These are phyloP conservation scores for Pichia kudriavzevii DNA, from an alignment of 1,139 yeast genomes.

Conservation along the genomic window DNA sequence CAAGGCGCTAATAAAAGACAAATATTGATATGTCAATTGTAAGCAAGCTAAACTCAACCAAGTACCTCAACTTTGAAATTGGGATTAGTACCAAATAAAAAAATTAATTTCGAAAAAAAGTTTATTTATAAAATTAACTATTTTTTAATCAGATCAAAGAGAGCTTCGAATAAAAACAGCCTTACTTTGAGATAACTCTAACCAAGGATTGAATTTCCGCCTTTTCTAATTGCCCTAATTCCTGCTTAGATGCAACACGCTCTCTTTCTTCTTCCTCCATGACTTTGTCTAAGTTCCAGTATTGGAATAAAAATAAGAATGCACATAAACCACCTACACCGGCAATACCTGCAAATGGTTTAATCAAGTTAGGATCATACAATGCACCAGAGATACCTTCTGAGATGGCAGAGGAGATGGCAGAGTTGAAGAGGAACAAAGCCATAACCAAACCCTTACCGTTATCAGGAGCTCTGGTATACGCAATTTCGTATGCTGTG, in stretches of 20 bases:
- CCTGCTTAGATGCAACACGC: constrained; percentile 11
- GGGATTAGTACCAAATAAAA: too few species aligned
- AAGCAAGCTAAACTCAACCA: too few species aligned
- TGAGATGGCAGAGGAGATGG: constrained; percentile 51
- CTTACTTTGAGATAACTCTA: background rate
- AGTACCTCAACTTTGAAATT: too few species aligned
- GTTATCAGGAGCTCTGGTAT: constrained; percentile 58
- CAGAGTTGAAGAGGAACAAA: constrained; percentile 52
- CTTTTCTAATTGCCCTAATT: background rate
- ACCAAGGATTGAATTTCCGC: constrained; percentile 2
- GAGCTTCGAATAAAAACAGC: too few species aligned
- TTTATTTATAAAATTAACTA: too few species aligned
- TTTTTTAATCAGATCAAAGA: too few species aligned
- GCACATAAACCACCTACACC: constrained; percentile 40
- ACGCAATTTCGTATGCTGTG: constrained; percentile 63
- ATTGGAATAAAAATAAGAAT: constrained; percentile 36
- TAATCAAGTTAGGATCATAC: constrained; percentile 45
- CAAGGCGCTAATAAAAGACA: too few species aligned
- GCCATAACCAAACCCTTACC: constrained; percentile 69
- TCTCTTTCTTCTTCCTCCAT: constrained; percentile 36
- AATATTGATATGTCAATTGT: too few species aligned
- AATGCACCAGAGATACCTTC: constrained; percentile 50
- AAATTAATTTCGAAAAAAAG: too few species aligned
- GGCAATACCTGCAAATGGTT: constrained; percentile 48
- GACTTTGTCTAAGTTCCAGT: constrained; percentile 44